Conservation (phyloP, 164 flowering plant species). For the Platanus orientalis region DNA sequence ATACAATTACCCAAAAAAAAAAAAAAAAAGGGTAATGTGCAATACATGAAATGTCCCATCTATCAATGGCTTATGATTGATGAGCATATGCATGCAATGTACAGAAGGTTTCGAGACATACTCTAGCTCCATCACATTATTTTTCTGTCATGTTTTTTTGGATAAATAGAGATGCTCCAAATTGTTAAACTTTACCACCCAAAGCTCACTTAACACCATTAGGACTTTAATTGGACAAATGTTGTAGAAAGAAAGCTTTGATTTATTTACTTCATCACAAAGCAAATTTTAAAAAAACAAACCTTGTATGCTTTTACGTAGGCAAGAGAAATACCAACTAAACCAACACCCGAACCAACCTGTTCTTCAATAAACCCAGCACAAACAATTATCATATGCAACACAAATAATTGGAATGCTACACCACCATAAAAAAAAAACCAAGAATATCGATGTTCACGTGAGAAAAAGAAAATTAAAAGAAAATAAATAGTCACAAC, state of each 20-base stretch:
- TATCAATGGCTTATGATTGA: neutral
- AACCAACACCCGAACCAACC: constrained; percentile 98
- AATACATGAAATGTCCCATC: neutral
- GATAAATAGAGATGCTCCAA: too few relatives aligned
- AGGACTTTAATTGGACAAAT: too few relatives aligned
- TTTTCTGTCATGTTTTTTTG: too few relatives aligned
- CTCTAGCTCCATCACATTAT: too few relatives aligned
- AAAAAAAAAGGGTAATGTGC: neutral
- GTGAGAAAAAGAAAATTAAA: neutral
- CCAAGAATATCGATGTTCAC: too few relatives aligned
- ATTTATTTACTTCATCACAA: neutral
- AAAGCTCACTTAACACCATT: too few relatives aligned
- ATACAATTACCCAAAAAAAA: too few relatives aligned
- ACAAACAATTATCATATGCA: neutral
- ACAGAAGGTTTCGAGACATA: neutral
- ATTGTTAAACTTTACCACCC: too few relatives aligned
- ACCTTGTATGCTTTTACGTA: constrained; percentile 77
- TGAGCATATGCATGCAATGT: neutral
- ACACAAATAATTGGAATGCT: neutral
- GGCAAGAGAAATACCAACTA: constrained; percentile 83
- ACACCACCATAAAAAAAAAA: neutral
- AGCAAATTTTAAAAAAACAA: constrained; percentile 8
- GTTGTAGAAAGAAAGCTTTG: neutral
- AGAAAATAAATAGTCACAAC: neutral
- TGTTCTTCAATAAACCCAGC: constrained; percentile 21